Evolutionary conservation across 2,329 filamentous ascomycete genomes (phyloP).

Genomic region (Elsinoe perseae): DNA sequence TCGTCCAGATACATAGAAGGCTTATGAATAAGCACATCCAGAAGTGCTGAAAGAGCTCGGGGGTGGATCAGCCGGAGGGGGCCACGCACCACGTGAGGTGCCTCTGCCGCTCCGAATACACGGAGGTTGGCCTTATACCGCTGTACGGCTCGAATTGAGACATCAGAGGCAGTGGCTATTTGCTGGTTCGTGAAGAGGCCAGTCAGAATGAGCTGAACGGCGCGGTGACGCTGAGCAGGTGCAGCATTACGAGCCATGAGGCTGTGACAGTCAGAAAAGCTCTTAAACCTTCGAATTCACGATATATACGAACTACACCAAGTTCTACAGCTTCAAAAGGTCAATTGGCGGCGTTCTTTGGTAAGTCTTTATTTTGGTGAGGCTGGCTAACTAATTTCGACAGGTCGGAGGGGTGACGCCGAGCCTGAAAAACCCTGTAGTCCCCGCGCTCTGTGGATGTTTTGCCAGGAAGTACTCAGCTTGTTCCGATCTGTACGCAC

Average conservation of each 20-base stretch:
- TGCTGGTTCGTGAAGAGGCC: not conserved
- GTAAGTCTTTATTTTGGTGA: not conserved
- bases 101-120: not conserved
- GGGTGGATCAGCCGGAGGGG: not conserved
- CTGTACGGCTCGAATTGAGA: not conserved
- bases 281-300: no score
- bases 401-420: not conserved
- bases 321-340: not conserved
- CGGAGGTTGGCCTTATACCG: not conserved
- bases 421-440: not conserved
- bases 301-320: not conserved
- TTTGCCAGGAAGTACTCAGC: no score
- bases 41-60: not conserved
- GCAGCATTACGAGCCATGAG: no score
- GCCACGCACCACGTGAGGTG: not conserved
- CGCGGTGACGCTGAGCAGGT: no score
- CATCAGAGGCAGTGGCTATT: not conserved
- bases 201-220: not conserved
- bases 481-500: no score
- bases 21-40: not conserved
- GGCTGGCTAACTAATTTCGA: not conserved
- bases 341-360: not conserved
- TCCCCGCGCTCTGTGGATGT: no score
- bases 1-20: not conserved
- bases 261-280: no score